Percentiles rank a stretch among this genome's conserved stretches.
Evolutionary conservation across 805 yeast genomes (phyloP).

Genomic region (Wickerhamiella kazuoi): DNA sequence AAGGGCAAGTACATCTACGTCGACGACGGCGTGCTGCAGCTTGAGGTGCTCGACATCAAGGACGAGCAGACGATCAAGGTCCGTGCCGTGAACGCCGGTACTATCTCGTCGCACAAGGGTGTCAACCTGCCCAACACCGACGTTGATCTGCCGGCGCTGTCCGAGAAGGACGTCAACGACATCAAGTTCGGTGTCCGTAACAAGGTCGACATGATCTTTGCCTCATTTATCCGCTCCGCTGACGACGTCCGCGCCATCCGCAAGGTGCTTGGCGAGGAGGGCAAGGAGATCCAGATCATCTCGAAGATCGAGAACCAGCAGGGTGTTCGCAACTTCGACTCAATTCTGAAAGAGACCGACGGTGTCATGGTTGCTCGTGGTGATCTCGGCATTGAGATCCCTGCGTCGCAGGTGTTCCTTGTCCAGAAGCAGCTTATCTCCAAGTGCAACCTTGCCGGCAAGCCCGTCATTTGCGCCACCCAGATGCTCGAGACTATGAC

Average conservation of each 20-base stretch:
- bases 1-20: conserved; percentile 81
- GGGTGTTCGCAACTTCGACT: conserved; percentile 99
- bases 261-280: conserved; percentile 90
- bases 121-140: conserved; percentile 98
- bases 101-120: conserved; percentile 94
- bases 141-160: conserved; percentile 93
- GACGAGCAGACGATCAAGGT: conserved; percentile 74
- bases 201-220: conserved; percentile 95
- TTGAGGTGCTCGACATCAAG: conserved; percentile 70
- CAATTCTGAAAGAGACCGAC: conserved; percentile 81
- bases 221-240: conserved; percentile 93
- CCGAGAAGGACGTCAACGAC: conserved; percentile 91
- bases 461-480: conserved; percentile 98
- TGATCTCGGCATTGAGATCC: conserved; percentile 98
- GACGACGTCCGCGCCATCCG: conserved; percentile 81
- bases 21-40: conserved; percentile 95
- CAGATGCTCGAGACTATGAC: conserved; percentile 99
- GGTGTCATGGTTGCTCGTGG: conserved; percentile 99
- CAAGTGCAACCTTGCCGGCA: conserved; percentile 97
- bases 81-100: conserved; percentile 82
- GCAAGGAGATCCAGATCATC: conserved; percentile 89
- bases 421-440: conserved; percentile 98
- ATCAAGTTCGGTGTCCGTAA: conserved; percentile 91
- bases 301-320: conserved; percentile 98
- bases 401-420: conserved; percentile 95